Base-by-base conservation (phyloP, 106 monocot genomes). In the Posidonia australis region DNA sequence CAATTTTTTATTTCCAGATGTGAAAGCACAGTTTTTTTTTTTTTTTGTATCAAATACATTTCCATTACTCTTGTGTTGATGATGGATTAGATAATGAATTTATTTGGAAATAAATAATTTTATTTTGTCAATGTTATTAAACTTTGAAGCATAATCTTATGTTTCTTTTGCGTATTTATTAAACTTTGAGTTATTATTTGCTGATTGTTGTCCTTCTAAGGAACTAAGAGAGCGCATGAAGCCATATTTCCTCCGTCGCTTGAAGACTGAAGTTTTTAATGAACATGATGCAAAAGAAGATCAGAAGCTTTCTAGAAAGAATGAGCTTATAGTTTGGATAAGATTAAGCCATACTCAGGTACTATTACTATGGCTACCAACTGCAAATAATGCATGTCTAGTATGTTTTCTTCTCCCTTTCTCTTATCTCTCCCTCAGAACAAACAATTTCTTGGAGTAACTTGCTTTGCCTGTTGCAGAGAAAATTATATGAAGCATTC, bases 401-500 rank as follows among this genome's bases (percentile, higher is more conserved):
- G 5, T 57, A 22, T 54, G 1, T 12, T 20, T 54, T 54, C 11
- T 57, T 27, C 10, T 28, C 60, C 70, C 3, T 29, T 45, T 59
- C 65, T 51, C n/a, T 9, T 41, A 5, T 29, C 44, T 16, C 69
- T 57, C 2, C 32, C 4, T 13, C 10, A 23, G 22, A 23, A 23
- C 10, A 53, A 53, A 1, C 53, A 10, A 14, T 41, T 61, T 61
- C 9, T n/a, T n/a, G n/a, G 3, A 19, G 41, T 42, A 30, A 41
- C 14, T 61, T 61, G 10, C 1, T 54, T 13, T 61, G 21, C 7
- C 36, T 7, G 2, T 36, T 49, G 70, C 85, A 98, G 98, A 80
- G 90, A 71, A 84, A 88, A 82, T 60, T 98, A 17, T 98, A 98
- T 79, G 98, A 98, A 88, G 98, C 85, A 70, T 98, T 98, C 75